Percentiles rank a stretch among this genome's conserved stretches.
Evolutionary conservation across 148 eudicot genomes (phyloP).

Genomic region (Chenopodium berlandieri): DNA sequence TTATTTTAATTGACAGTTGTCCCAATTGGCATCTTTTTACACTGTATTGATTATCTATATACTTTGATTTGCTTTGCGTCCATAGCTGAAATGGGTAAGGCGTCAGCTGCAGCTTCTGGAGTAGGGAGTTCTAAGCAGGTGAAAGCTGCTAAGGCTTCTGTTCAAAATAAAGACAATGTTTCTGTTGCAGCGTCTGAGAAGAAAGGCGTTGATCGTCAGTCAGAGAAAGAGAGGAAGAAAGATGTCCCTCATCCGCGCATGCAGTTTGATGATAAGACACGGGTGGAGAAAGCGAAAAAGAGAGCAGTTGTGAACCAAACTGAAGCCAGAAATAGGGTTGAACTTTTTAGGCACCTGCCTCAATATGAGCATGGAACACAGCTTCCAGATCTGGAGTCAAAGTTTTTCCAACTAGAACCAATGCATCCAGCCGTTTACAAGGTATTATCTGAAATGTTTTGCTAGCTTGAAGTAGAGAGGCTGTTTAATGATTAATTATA

Average conservation of each 20-base stretch:
- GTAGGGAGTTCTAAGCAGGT: constrained; percentile 50
- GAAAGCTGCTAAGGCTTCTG: constrained; percentile 52
- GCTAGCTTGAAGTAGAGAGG: neutral
- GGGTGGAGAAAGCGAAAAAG: constrained; percentile 96
- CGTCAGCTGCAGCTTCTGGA: constrained; percentile 43
- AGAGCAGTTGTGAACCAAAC: constrained; percentile 84
- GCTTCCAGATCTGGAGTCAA: constrained; percentile 79
- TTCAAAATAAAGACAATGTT: constrained; percentile 60
- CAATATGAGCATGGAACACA: constrained; percentile 96
- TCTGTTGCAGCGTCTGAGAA: constrained; percentile 73
- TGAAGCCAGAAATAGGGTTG: constrained; percentile 90
- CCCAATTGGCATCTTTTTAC: neutral
- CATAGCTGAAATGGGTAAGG: constrained; percentile 60
- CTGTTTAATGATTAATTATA: neutral
- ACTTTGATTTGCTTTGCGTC: constrained; percentile 9
- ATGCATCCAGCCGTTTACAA: constrained; percentile 94
- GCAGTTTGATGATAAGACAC: constrained; percentile 91
- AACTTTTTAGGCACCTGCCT: constrained; percentile 84
- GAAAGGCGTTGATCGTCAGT: constrained; percentile 66
- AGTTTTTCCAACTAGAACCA: constrained; percentile 81
- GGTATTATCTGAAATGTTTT: constrained; percentile 38
- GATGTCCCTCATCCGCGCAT: constrained; percentile 95
- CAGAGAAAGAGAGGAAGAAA: constrained; percentile 95
- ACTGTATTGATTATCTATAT: neutral
- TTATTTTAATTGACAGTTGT: neutral